Evolutionary conservation across 176 grass and related monocot species (phyloP), one percentile per base, ranked within the genome.

Genomic region (Carex littledalei): DNA sequence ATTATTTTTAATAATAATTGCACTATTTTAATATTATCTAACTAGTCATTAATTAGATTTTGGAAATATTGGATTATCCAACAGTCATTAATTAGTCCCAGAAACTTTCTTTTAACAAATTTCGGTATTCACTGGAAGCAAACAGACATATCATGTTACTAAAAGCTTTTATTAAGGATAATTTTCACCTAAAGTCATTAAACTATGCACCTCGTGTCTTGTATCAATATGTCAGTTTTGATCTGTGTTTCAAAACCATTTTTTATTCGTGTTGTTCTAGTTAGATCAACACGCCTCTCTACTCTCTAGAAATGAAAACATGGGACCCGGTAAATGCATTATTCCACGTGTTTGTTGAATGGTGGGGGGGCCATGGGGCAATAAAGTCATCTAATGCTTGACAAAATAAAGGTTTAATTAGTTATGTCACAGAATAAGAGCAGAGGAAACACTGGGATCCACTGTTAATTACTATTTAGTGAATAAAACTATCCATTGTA

Each of bases 271-370:
- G 22, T 20, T 54, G 47, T 53, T 24, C 47, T 47, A 76, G 3
- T 45, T 11, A 73, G 8, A 73, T 47, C 16, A 73, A 73, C 39
- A 16, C 18, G 69, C 69, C 37, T 47, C 39, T 73, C 69, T 49
- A 12, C 35, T 47, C 39, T 73, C 69, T 49, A 21, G 69, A 47
- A 73, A 73, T 73, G 39, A 73, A 49, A 73, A 21, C 69, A 45
- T 20, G 37, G 18, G 69, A 73, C 18, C 69, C 47, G 41, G 39
- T 21, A 47, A 49, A 49, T 55, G 49, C 47, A 29, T 8, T 29
- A 77, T 31, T 53, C 11, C 73, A 77, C 49, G 49, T 55, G 49
- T 76, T 76, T 76, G 72, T 50, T 76, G 72, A 47, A 53, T 76
- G 72, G 72, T 53, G 72, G 37, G 72, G 37, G 67, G 34, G 0